phyloP scores from a whole-genome alignment of 1,284 basidiomycete genomes.

The Phaffia rhodozyma region DNA sequence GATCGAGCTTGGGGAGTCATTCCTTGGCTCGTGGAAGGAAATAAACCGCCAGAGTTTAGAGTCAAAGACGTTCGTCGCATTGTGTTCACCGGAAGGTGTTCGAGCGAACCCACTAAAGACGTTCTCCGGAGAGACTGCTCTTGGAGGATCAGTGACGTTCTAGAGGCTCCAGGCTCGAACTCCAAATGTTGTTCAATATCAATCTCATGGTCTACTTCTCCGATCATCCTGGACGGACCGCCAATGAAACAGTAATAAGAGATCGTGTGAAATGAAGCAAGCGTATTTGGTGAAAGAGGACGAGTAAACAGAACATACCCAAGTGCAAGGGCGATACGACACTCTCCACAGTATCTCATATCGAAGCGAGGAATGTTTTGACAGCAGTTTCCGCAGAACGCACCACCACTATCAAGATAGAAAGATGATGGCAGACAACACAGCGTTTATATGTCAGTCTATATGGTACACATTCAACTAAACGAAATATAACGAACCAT shows the following conservation, averaged over 20 bases:
- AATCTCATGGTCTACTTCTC: neutral
- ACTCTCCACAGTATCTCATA: conserved; percentile 2
- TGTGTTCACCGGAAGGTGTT: neutral
- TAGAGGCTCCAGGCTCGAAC: neutral
- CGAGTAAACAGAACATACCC: neutral
- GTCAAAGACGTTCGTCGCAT: neutral
- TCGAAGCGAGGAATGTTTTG: conserved; percentile 8
- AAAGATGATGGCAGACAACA: neutral
- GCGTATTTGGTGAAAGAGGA: neutral
- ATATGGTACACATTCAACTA: neutral
- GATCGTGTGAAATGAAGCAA: neutral
- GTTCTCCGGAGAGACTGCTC: neutral
- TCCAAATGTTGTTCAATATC: neutral
- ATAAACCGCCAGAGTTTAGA: neutral
- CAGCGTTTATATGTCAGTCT: neutral
- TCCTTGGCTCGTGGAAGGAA: neutral
- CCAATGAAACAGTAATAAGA: neutral
- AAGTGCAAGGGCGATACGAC: conserved; percentile 7
- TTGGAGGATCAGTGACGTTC: neutral
- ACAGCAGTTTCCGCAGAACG: conserved; percentile 12
- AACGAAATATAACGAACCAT: neutral
- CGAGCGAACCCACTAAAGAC: neutral
- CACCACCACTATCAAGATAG: neutral
- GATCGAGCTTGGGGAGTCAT: conserved; percentile 3
- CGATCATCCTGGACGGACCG: neutral